Percentiles rank a stretch among this genome's conserved stretches.
phyloP scores from a whole-genome alignment of 106 monocot genomes.

The Agapanthus africanus region DNA sequence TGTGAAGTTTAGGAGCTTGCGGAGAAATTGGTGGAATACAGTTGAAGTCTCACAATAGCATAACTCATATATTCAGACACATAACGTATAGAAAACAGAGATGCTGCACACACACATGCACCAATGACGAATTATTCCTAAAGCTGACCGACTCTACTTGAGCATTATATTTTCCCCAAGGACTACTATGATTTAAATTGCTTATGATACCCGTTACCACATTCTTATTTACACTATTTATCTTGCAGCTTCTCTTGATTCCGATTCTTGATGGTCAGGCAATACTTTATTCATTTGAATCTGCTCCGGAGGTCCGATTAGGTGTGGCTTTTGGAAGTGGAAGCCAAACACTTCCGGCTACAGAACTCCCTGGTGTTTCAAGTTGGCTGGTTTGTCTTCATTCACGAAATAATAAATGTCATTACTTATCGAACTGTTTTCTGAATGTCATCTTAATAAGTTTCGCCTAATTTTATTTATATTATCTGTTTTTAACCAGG shows the following conservation, averaged over 20 bases:
- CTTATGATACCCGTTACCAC: neutral
- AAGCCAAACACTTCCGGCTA: constrained; percentile 79
- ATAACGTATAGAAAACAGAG: too few relatives aligned
- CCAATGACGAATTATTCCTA: too few relatives aligned
- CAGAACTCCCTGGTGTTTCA: constrained; percentile 88
- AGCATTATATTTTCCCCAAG: too few relatives aligned
- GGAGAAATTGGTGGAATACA: too few relatives aligned
- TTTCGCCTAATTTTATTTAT: neutral
- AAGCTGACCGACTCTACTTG: too few relatives aligned
- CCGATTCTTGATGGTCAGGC: constrained; percentile 97
- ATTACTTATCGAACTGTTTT: neutral
- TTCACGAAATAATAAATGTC: neutral
- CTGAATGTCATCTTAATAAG: neutral
- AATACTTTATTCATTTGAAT: constrained; percentile 89
- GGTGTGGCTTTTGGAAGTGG: constrained; percentile 84
- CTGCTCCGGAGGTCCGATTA: constrained; percentile 77
- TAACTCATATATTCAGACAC: too few relatives aligned
- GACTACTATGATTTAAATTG: too few relatives aligned
- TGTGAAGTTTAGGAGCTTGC: too few relatives aligned
- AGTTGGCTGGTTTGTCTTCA: constrained; percentile 72
- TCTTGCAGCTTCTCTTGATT: constrained; percentile 68
- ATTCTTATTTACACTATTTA: neutral
- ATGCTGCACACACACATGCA: too few relatives aligned
- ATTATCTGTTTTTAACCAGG: too few relatives aligned
- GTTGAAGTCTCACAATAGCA: too few relatives aligned